Evolutionary conservation across 352 stramenopile species (phyloP).

Genomic region (Phytophthora crassamura): DNA sequence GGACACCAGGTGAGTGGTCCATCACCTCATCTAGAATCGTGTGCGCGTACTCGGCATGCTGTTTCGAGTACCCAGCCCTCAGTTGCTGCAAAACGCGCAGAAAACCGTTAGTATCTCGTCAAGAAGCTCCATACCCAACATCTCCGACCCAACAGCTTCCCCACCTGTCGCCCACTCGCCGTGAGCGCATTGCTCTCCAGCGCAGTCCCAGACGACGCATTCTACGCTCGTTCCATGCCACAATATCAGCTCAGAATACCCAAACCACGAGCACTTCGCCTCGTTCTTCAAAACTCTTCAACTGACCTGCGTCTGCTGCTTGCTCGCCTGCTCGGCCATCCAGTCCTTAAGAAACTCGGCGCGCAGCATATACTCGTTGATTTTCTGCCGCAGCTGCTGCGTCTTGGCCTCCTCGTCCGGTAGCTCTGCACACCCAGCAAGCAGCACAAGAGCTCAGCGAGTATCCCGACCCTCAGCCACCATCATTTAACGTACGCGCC

Average conservation of each 20-base stretch:
- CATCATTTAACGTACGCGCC: conserved; percentile 47
- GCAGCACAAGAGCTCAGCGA: background rate
- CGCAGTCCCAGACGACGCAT: background rate
- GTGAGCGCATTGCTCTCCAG: conserved; percentile 4
- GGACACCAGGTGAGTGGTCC: conserved; percentile 77
- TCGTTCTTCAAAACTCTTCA: background rate
- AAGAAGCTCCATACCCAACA: background rate
- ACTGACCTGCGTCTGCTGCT: conserved; percentile 33
- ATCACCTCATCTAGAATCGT: conserved; percentile 87
- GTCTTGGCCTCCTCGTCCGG: conserved; percentile 42
- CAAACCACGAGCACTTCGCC: conserved; percentile 6
- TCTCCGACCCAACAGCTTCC: background rate
- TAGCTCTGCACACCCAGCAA: conserved; percentile 37
- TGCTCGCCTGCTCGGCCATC: conserved; percentile 27
- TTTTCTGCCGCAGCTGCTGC: conserved; percentile 51
- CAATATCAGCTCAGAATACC: conserved; percentile 3
- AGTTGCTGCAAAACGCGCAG: conserved; percentile 12
- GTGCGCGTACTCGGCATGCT: conserved; percentile 69
- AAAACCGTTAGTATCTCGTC: background rate
- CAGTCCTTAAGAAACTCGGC: conserved; percentile 74
- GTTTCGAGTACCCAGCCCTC: conserved; percentile 53
- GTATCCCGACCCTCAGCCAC: background rate
- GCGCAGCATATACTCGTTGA: conserved; percentile 83
- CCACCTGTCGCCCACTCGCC: conserved; percentile 23
- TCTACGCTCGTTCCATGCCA: conserved; percentile 3